Conservation (phyloP, 2,329 filamentous ascomycete species). For the Penicillium aurantiogriseum region DNA sequence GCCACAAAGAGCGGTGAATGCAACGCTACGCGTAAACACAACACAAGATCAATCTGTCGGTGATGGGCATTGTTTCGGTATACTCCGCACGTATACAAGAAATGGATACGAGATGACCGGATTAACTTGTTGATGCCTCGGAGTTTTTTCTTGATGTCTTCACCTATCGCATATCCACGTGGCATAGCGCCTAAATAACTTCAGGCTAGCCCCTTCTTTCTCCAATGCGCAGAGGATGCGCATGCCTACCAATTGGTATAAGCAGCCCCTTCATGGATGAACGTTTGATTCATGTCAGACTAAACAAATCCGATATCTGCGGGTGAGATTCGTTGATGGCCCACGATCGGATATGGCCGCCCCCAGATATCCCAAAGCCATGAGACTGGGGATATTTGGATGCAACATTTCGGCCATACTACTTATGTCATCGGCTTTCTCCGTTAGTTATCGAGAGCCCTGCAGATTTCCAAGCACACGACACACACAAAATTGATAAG, state of each 20-base stretch:
- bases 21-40: no score
- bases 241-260: background rate
- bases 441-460: slow-evolving; percentile 17
- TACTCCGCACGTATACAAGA: background rate
- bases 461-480: background rate
- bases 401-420: background rate
- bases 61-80: background rate
- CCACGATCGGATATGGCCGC: slow-evolving; percentile 8
- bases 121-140: background rate
- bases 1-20: background rate
- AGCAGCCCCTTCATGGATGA: background rate
- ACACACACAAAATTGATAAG: slow-evolving; percentile 9
- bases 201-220: background rate
- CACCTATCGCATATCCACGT: background rate
- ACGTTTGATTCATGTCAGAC: background rate
- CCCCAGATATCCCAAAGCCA: background rate
- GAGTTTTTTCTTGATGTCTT: background rate
- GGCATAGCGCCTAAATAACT: background rate
- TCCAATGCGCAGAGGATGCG: background rate
- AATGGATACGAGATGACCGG: background rate
- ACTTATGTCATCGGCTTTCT: slow-evolving; percentile 5
- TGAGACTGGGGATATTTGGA: background rate
- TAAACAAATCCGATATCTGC: background rate
- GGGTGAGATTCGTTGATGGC: background rate
- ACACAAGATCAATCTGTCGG: background rate